Evolutionary conservation across 306 rosid species (phyloP).

Genomic region (Senna siamea): DNA sequence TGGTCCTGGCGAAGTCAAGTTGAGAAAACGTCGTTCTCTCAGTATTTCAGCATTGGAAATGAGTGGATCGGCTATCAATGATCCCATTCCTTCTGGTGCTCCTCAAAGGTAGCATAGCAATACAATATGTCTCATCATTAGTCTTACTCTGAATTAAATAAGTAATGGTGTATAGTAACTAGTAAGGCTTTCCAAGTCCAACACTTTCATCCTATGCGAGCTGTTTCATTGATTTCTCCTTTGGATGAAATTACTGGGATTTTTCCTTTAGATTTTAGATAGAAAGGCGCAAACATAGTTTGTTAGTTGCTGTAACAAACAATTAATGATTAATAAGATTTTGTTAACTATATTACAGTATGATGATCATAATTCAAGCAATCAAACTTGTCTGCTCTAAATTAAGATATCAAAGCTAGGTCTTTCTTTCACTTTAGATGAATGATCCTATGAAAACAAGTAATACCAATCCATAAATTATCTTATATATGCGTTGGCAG

Average conservation of each 20-base stretch:
- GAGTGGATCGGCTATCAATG: conserved; percentile 47
- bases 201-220: background rate
- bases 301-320: conserved; percentile 3
- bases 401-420: background rate
- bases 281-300: conserved; percentile 10
- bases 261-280: background rate
- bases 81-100: conserved; percentile 61
- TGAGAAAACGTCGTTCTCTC: conserved; percentile 69
- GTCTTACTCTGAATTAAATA: no score
- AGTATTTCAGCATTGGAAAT: conserved; percentile 66
- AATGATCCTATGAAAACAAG: no score
- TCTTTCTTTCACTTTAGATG: no score
- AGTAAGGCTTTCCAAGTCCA: conserved; percentile 21
- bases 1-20: conserved; percentile 49
- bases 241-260: conserved; percentile 1
- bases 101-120: conserved; percentile 43
- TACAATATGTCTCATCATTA: background rate
- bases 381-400: conserved; percentile 12
- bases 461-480: no score
- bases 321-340: background rate
- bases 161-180: no score
- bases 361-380: conserved; percentile 5
- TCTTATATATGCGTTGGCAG: no score
- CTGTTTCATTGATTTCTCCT: conserved; percentile 10
- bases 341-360: conserved; percentile 15